phyloP scores from a whole-genome alignment of 2,329 filamentous ascomycete species.

The Fusarium hainanense region DNA sequence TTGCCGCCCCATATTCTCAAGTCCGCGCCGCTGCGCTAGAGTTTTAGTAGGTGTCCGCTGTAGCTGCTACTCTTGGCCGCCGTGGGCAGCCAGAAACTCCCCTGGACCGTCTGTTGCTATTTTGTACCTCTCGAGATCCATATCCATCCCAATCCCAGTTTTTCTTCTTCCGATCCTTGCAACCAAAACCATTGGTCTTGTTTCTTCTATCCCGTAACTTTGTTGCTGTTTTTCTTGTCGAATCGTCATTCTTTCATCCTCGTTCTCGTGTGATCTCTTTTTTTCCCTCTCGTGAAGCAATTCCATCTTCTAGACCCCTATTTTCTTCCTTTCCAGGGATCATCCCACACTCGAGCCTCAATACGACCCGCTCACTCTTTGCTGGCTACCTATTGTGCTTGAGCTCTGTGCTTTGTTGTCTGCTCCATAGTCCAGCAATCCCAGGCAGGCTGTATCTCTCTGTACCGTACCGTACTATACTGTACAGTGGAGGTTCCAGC shows the following conservation, averaged over 20 bases:
- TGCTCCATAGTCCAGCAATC: conserved; percentile 2
- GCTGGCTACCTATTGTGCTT: conserved; percentile 19
- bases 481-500: background rate
- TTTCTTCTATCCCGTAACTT: background rate
- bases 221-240: background rate
- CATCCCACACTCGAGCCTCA: conserved; percentile 23
- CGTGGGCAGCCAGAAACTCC: background rate
- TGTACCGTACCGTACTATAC: background rate
- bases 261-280: background rate
- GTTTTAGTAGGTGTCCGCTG: conserved; percentile 1
- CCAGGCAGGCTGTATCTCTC: background rate
- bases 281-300: conserved; percentile 3
- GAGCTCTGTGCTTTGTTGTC: conserved; percentile 16
- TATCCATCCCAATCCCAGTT: conserved; percentile 12
- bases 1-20: conserved; percentile 17
- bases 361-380: conserved; percentile 29
- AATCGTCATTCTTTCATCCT: conserved; percentile 4
- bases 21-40: background rate
- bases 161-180: conserved; percentile 9
- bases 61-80: background rate
- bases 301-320: conserved; percentile 23
- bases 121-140: conserved; percentile 11
- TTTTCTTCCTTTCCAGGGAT: conserved; percentile 27
- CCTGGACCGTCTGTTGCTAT: background rate
- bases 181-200: background rate